Evolutionary conservation across 345 rosid species (phyloP).

Genomic region (Ricinus communis): DNA sequence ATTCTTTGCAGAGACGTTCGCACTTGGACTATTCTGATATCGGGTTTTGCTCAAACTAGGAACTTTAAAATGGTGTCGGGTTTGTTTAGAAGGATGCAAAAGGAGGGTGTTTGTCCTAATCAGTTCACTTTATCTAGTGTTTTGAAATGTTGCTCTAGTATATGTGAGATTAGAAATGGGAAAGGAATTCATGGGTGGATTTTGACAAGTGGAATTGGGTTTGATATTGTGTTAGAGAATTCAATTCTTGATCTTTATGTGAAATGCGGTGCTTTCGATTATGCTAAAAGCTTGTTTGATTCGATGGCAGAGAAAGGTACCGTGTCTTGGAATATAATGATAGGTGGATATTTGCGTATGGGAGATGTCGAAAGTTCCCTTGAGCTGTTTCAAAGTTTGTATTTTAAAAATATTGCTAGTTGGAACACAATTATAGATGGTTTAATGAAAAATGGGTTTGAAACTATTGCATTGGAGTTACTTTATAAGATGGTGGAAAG

Average conservation of each 20-base stretch:
- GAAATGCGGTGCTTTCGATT: conserved; percentile 38
- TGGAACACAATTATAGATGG: conserved; percentile 57
- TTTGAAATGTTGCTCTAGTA: conserved; percentile 47
- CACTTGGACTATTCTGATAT: conserved; percentile 46
- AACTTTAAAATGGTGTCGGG: conserved; percentile 24
- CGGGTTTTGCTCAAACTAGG: conserved; percentile 37
- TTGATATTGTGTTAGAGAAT: conserved; percentile 45
- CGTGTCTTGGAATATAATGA: conserved; percentile 49
- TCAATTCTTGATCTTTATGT: conserved; percentile 48
- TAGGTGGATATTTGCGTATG: conserved; percentile 30
- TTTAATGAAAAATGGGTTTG: conserved; percentile 36
- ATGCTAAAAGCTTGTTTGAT: conserved; percentile 37
- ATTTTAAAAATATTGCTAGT: conserved; percentile 37
- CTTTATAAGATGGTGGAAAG: conserved; percentile 41
- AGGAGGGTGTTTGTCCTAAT: conserved; percentile 40
- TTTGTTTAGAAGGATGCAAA: conserved; percentile 40
- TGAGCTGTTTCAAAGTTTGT: conserved; percentile 34
- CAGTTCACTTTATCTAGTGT: conserved; percentile 49
- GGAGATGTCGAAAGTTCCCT: conserved; percentile 42
- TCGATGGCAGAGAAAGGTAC: conserved; percentile 36
- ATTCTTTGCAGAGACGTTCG: conserved; percentile 27
- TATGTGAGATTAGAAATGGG: conserved; percentile 35
- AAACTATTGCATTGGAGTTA: conserved; percentile 37
- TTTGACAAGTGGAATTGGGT: conserved; percentile 31
- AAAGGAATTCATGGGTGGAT: conserved; percentile 57